These are phyloP conservation scores for Colletotrichum tropicicola DNA, from an alignment of 2,329 filamentous ascomycete species.

Conservation along the genomic window DNA sequence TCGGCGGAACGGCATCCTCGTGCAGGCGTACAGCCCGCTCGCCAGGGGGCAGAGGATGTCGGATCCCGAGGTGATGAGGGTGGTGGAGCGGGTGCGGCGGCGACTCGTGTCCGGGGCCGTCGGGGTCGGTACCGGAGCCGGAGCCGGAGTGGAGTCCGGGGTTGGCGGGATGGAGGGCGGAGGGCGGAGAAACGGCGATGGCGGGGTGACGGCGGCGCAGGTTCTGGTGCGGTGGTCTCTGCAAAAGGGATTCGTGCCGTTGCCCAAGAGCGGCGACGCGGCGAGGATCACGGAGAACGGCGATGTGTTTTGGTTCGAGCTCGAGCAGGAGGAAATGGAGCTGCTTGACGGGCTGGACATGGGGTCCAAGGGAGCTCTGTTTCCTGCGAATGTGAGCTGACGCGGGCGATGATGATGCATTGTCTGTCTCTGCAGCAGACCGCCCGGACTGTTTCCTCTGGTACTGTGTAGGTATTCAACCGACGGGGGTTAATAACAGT, in stretches of 20 bases:
- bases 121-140: too few species aligned
- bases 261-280: constrained; percentile 72
- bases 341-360: constrained; percentile 40
- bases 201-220: constrained; percentile 66
- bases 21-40: constrained; percentile 52
- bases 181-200: constrained; percentile 67
- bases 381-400: constrained; percentile 39
- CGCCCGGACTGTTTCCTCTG: too few species aligned
- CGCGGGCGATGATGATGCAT: constrained; percentile 23
- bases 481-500: too few species aligned
- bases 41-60: constrained; percentile 46
- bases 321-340: constrained; percentile 65
- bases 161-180: background rate
- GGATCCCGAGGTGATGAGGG: constrained; percentile 60
- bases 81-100: background rate
- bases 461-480: too few species aligned
- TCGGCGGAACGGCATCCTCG: constrained; percentile 78
- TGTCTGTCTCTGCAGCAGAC: constrained; percentile 1
- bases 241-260: constrained; percentile 74
- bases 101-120: background rate
- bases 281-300: constrained; percentile 69
- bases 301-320: constrained; percentile 67
- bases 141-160: background rate
- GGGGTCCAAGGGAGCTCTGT: constrained; percentile 39
- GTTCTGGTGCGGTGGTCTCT: constrained; percentile 74